phyloP scores from a whole-genome alignment of 2,329 filamentous ascomycete genomes.

The Alternaria triticina region DNA sequence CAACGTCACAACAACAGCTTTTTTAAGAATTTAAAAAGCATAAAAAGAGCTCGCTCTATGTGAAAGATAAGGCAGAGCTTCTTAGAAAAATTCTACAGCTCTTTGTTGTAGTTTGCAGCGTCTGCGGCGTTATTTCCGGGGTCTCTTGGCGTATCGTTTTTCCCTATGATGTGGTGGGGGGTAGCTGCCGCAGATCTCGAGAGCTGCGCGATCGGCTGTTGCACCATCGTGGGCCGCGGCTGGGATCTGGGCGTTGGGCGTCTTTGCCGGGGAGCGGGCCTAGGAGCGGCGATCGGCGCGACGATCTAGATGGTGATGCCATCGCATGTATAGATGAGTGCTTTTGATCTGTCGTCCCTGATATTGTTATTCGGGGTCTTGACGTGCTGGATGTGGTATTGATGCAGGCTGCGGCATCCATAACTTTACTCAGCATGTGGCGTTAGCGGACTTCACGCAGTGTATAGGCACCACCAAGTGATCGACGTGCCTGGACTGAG shows the following conservation, averaged over 20 bases:
- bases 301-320: neutral
- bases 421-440: neutral
- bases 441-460: neutral
- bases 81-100: no score
- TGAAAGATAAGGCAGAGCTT: no score
- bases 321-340: neutral
- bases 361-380: neutral
- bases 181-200: slow-evolving; percentile 6
- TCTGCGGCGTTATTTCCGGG: no score
- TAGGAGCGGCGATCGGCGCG: slow-evolving; percentile 6
- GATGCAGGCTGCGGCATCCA: neutral
- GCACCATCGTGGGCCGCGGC: slow-evolving; percentile 6
- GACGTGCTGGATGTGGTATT: neutral
- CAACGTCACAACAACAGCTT: no score
- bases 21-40: no score
- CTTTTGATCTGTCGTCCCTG: neutral
- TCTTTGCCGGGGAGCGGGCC: neutral
- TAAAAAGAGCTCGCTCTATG: no score
- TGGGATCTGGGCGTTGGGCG: neutral
- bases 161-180: no score
- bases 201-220: slow-evolving; percentile 5
- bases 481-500: neutral
- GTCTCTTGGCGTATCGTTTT: no score
- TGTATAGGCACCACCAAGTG: neutral
- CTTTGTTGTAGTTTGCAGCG: no score